Evolutionary conservation across 2,329 filamentous ascomycete species (phyloP).

Genomic region (Emydomyces testavorans): DNA sequence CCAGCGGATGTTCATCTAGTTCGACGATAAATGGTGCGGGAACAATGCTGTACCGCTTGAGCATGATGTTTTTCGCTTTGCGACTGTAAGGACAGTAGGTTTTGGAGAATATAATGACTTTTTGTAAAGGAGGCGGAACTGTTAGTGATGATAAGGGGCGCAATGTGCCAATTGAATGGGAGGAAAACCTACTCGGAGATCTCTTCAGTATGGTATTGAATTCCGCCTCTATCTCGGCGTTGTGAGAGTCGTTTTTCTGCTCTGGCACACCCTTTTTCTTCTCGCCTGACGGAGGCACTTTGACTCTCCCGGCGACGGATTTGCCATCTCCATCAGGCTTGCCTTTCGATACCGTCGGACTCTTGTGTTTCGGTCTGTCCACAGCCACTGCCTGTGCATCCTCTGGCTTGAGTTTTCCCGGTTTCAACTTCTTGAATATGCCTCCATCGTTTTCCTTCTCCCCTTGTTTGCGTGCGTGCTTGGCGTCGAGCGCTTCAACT

Average conservation of each 20-base stretch:
- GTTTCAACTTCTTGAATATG: conserved; percentile 56
- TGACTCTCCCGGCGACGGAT: conserved; percentile 45
- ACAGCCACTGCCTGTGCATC: conserved; percentile 54
- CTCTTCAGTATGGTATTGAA: conserved; percentile 71
- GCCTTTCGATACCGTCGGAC: conserved; percentile 22
- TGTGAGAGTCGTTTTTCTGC: conserved; percentile 18
- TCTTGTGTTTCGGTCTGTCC: conserved; percentile 47
- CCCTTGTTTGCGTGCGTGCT: conserved; percentile 31
- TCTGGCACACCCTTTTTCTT: conserved; percentile 26
- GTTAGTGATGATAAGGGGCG: not conserved
- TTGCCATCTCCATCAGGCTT: conserved; percentile 39
- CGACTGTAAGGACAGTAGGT: conserved; percentile 80
- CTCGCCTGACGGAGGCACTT: conserved; percentile 35
- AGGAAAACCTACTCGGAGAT: conserved; percentile 58
- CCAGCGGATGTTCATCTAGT: conserved; percentile 70
- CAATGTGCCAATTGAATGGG: not conserved
- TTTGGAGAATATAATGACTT: conserved; percentile 96
- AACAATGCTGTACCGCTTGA: conserved; percentile 71
- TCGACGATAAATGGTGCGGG: conserved; percentile 82
- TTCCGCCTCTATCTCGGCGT: conserved; percentile 49
- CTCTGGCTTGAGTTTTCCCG: conserved; percentile 55
- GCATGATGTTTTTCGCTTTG: conserved; percentile 71
- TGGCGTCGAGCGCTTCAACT: conserved; percentile 42
- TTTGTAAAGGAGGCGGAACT: conserved; percentile 27
- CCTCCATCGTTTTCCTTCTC: conserved; percentile 47